phyloP scores from a whole-genome alignment of 75 land plant genomes.

The Cupressus sempervirens region DNA sequence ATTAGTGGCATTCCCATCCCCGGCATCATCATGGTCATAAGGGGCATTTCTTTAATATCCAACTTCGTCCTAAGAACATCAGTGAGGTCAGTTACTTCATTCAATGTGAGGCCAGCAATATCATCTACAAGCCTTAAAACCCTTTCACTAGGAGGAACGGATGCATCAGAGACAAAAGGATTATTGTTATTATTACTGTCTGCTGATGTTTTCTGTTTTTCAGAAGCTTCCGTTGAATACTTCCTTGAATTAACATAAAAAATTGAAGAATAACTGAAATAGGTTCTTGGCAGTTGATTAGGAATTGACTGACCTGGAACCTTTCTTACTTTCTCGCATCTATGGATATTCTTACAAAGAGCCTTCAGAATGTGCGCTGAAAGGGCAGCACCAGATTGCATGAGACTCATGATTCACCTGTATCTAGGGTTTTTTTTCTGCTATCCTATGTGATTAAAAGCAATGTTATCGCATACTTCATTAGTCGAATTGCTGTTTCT shows the following conservation, averaged over 20 bases:
- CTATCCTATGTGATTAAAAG: not conserved
- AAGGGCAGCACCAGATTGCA: not conserved
- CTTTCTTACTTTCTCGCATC: not conserved
- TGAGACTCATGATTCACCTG: not conserved
- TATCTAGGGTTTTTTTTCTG: not conserved
- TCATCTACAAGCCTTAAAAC: slow-evolving; percentile 73
- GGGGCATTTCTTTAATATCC: slow-evolving; percentile 59
- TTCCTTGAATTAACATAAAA: not conserved
- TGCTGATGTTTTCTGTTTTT: not conserved
- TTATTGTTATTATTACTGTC: not conserved
- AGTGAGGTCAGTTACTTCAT: slow-evolving; percentile 72
- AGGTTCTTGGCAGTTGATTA: not conserved
- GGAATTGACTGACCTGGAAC: slow-evolving; percentile 1
- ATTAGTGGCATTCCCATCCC: slow-evolving; percentile 41
- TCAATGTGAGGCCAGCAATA: slow-evolving; percentile 58
- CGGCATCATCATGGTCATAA: slow-evolving; percentile 53
- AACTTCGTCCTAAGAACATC: slow-evolving; percentile 54
- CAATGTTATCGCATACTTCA: not conserved
- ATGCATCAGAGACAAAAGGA: not conserved
- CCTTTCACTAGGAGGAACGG: slow-evolving; percentile 31
- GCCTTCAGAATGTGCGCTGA: not conserved
- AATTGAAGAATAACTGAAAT: not conserved
- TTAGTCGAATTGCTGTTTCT: not conserved
- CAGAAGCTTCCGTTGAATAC: not conserved
- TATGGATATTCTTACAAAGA: not conserved